phyloP scores from a whole-genome alignment of 1,139 yeast species.

The Taphrina sp. region DNA sequence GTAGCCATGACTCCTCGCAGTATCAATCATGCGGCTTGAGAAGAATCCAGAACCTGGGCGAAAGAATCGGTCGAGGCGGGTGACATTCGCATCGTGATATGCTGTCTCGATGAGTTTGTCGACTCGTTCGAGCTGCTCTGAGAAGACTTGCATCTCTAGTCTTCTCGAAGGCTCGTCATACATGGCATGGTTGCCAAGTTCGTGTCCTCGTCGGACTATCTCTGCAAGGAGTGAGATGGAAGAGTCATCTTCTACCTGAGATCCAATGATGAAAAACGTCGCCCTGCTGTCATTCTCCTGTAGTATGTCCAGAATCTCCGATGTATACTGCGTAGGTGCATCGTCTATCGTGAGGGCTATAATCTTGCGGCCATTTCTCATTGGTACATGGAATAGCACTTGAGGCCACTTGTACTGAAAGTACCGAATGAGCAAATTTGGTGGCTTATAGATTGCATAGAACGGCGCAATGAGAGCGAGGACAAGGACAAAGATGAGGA shows the following conservation, averaged over 20 bases:
- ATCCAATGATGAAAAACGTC: constrained; percentile 29
- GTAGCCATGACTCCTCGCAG: background rate
- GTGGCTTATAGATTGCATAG: constrained; percentile 23
- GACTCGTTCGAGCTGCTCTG: constrained; percentile 15
- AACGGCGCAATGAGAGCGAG: constrained; percentile 7
- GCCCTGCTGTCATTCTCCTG: constrained; percentile 42
- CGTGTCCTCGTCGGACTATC: constrained; percentile 14
- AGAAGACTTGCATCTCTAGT: background rate
- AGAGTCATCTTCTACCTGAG: constrained; percentile 6
- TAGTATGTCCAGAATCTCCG: constrained; percentile 82
- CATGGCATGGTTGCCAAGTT: constrained; percentile 33
- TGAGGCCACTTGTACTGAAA: constrained; percentile 16
- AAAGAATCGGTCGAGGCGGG: background rate
- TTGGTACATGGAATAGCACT: constrained; percentile 16
- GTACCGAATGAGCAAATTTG: constrained; percentile 5
- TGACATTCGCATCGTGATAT: background rate
- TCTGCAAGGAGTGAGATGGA: background rate
- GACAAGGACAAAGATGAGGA: constrained; percentile 1
- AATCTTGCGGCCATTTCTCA: constrained; percentile 15
- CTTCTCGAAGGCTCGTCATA: constrained; percentile 28
- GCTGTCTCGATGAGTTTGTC: constrained; percentile 3
- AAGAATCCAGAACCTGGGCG: constrained; percentile 33
- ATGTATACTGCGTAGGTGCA: constrained; percentile 66
- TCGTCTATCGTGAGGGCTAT: constrained; percentile 45
- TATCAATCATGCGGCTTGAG: constrained; percentile 1